These are phyloP conservation scores for Starmerella bombicola DNA, from an alignment of 805 yeast species.

Conservation along the genomic window DNA sequence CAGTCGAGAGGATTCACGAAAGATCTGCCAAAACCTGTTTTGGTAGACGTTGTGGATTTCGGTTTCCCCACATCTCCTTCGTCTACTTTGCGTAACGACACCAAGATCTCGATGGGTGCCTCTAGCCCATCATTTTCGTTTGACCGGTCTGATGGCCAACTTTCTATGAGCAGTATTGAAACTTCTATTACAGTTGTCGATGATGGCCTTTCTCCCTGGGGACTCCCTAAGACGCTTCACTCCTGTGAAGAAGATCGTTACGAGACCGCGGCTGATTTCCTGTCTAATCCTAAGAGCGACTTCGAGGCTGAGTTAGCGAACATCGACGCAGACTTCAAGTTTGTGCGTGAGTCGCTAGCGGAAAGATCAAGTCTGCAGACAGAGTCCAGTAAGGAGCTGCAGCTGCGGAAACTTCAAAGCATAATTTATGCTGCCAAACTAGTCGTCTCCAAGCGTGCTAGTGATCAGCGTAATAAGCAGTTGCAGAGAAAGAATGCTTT, in stretches of 20 bases:
- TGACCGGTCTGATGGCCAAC: not conserved
- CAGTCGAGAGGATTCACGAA: too few species aligned
- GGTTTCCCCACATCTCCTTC: conserved; percentile 12
- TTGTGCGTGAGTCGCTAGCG: not conserved
- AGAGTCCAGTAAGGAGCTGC: not conserved
- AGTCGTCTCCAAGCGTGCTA: too few species aligned
- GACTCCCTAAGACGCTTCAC: conserved; percentile 23
- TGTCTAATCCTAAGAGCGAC: not conserved
- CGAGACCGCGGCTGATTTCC: not conserved
- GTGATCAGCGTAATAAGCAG: too few species aligned
- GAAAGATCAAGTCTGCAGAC: not conserved
- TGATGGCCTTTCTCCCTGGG: conserved; percentile 26
- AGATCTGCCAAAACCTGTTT: not conserved
- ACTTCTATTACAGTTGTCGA: conserved; percentile 16
- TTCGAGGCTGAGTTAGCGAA: not conserved
- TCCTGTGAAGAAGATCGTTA: conserved; percentile 2
- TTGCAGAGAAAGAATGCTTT: too few species aligned
- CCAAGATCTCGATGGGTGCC: not conserved
- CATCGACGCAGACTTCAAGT: not conserved
- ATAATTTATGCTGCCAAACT: not conserved
- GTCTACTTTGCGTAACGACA: not conserved
- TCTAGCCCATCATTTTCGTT: not conserved
- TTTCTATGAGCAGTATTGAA: not conserved
- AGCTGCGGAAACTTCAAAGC: not conserved
- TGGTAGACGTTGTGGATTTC: too few species aligned